Conservation (phyloP, 768 basidiomycete species). For the Pleurotus tuoliensis region DNA sequence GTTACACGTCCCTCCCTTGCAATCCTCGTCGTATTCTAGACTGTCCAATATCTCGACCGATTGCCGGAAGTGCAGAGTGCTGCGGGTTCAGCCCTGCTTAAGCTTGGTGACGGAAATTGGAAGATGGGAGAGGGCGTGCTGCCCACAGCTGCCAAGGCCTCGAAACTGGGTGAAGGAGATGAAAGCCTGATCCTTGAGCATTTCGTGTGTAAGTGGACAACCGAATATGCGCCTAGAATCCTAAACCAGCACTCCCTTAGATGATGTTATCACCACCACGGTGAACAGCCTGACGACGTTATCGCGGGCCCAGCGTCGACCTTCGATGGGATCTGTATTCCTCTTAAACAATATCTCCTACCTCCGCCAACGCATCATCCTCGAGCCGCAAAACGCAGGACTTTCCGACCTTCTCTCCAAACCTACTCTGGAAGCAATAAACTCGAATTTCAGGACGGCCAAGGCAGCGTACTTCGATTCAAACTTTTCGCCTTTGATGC, state of each 20-base stretch:
- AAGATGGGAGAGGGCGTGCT: conserved; percentile 81
- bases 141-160: conserved; percentile 44
- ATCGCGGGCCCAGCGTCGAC: conserved; percentile 55
- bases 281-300: conserved; percentile 58
- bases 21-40: conserved; percentile 32
- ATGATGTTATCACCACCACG: conserved; percentile 69
- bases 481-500: conserved; percentile 77
- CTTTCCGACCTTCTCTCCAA: conserved; percentile 54
- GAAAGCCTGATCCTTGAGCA: conserved; percentile 67
- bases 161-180: conserved; percentile 47
- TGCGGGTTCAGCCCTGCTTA: conserved; percentile 59
- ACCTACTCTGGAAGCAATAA: conserved; percentile 57
- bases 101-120: conserved; percentile 87
- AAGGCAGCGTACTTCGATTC: conserved; percentile 83
- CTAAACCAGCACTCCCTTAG: conserved; percentile 27
- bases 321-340: conserved; percentile 71
- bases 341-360: conserved; percentile 78
- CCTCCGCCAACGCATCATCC: conserved; percentile 55
- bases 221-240: too few relatives aligned
- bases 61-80: conserved; percentile 69
- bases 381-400: conserved; percentile 42
- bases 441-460: conserved; percentile 71
- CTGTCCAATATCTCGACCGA: conserved; percentile 63
- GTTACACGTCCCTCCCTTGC: background rate
- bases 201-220: conserved; percentile 56